phyloP scores from a whole-genome alignment of 2,329 filamentous ascomycete species.

The Neopestalotiopsis sp. region DNA sequence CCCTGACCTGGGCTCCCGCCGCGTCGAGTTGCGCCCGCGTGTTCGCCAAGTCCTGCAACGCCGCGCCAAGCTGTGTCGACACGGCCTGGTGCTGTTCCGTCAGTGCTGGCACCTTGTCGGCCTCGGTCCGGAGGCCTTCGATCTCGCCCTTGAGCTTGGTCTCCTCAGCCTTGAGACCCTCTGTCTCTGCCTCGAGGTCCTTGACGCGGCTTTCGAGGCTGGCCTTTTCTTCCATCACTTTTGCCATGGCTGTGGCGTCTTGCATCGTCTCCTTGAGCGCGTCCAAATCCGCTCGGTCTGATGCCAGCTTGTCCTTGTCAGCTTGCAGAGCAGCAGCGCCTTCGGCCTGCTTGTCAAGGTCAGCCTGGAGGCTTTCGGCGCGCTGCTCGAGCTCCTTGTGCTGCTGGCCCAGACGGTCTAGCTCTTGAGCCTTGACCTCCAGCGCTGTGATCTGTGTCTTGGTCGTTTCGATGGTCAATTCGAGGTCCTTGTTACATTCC shows the following conservation, averaged over 20 bases:
- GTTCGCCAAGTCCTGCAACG: slow-evolving; percentile 22
- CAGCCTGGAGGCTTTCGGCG: slow-evolving; percentile 30
- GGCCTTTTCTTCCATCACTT: slow-evolving; percentile 27
- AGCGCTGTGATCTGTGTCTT: slow-evolving; percentile 28
- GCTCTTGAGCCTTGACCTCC: slow-evolving; percentile 27
- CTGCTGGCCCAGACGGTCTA: slow-evolving; percentile 31
- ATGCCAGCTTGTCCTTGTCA: slow-evolving; percentile 23
- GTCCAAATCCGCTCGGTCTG: slow-evolving; percentile 22
- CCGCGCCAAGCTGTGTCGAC: slow-evolving; percentile 19
- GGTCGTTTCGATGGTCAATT: slow-evolving; percentile 25
- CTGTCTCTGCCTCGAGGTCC: slow-evolving; percentile 10
- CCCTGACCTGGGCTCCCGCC: slow-evolving; percentile 23
- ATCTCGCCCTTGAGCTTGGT: slow-evolving; percentile 22
- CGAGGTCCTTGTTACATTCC: slow-evolving; percentile 28
- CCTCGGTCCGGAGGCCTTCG: slow-evolving; percentile 21
- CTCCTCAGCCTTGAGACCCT: slow-evolving; percentile 19
- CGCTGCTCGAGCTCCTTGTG: slow-evolving; percentile 30
- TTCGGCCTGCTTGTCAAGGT: slow-evolving; percentile 28
- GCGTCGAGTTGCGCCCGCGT: slow-evolving; percentile 17
- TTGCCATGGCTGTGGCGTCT: slow-evolving; percentile 25
- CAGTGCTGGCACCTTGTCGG: slow-evolving; percentile 29
- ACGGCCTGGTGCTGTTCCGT: slow-evolving; percentile 29
- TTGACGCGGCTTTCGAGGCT: slow-evolving; percentile 26
- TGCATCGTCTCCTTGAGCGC: slow-evolving; percentile 29
- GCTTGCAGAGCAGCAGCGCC: slow-evolving; percentile 6